Conservation (phyloP, 208 protist species). For the Polymyxa betae region DNA sequence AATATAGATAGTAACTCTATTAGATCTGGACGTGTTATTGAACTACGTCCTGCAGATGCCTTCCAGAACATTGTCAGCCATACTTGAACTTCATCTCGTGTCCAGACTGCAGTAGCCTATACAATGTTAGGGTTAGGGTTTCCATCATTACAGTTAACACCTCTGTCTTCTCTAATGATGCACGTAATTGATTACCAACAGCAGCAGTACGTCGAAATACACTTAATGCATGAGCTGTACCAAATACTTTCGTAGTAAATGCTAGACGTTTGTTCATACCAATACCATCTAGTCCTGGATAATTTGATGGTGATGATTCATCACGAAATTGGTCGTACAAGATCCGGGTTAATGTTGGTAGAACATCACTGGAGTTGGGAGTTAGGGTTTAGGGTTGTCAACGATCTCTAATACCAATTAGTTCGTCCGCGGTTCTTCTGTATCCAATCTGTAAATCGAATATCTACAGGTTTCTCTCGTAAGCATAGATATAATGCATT, state of each 20-base stretch:
- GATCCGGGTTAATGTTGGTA: background rate
- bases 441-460: background rate
- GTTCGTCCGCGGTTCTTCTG: slow-evolving; percentile 32
- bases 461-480: background rate
- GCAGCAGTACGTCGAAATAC: background rate
- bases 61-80: background rate
- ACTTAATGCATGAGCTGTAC: background rate
- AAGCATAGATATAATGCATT: background rate
- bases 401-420: background rate
- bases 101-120: background rate
- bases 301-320: slow-evolving; percentile 10
- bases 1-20: background rate
- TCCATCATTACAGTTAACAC: background rate
- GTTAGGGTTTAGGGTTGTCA: background rate
- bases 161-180: slow-evolving; percentile 19
- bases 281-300: background rate
- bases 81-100: background rate
- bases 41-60: background rate
- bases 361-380: slow-evolving; percentile 20
- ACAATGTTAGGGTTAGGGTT: too few species aligned
- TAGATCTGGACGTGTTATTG: background rate
- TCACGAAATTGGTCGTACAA: slow-evolving; percentile 41
- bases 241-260: slow-evolving; percentile 31
- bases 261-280: background rate
- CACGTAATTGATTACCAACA: background rate